Base-by-base conservation (phyloP, 1,284 basidiomycete genomes). In the Pseudozyma sp. region DNA sequence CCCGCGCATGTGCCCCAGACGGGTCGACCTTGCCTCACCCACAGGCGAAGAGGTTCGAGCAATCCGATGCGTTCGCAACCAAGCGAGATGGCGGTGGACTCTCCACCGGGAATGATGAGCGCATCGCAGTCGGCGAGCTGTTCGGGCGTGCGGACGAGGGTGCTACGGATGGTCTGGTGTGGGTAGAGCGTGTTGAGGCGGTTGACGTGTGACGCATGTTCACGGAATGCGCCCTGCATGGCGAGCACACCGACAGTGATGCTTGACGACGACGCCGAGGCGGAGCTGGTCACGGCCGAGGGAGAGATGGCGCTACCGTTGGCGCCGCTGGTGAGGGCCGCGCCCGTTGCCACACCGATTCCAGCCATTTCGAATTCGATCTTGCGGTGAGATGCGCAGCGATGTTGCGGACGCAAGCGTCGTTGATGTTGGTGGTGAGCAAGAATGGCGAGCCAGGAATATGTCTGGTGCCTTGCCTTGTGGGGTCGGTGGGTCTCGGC, bases 1-100 rank as follows among this genome's bases (percentile, higher is more conserved):
- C 96, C 96, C 0, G 96, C 96, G 85, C 96, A 99, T 0, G 95
- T 98, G 3, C 96, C 96, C 93, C 94, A 99, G 0, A 95, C 90
- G 0, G 93, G 90, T 78, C 91, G 50, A 0, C 68, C 92, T 0
- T 83, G 47, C 1, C 84, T 82, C 10, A 85, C 85, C 91, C 88
- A 97, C 44, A 88, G 88, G 43, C 89, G 88, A 6, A 99, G 87
- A 1, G 93, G 93, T 30, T 92, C 90, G 11, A 94, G 85, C 45
- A 99, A 87, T 0, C 92, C 92, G 0, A 91, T 89, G 1, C 93
- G 88, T 44, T 89, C 89, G 3, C 93, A 92, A 2, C 97, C 88
- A 31, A 97, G 87, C 1, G 92, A 92, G 71, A 98, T 98, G 1
- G 94, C 94, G 2, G 96, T 98, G 1, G 93, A 95, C 86, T 98